phyloP scores from a whole-genome alignment of 2,329 filamentous ascomycete species.

The Plenodomus tracheiphilus region DNA sequence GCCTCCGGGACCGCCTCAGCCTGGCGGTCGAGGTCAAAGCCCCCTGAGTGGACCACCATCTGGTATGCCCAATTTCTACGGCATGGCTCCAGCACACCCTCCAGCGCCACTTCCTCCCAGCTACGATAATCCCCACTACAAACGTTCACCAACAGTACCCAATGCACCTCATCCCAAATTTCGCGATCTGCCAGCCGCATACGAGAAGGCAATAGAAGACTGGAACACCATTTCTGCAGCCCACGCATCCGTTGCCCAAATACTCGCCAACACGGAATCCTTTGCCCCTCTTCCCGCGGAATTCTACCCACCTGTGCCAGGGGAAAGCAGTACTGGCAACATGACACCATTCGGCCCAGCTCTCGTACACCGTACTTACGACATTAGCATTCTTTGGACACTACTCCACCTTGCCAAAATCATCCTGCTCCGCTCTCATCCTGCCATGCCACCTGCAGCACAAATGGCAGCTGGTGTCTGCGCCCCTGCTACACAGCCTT shows the following conservation, averaged over 20 bases:
- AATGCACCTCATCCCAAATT: constrained; percentile 20
- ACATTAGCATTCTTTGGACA: constrained; percentile 86
- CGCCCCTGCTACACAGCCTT: constrained; percentile 69
- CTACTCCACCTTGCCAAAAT: constrained; percentile 86
- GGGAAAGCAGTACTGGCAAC: constrained; percentile 20
- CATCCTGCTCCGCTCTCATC: constrained; percentile 78
- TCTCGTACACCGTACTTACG: constrained; percentile 80
- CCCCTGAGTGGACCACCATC: constrained; percentile 21
- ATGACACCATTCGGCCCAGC: constrained; percentile 79
- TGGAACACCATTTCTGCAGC: constrained; percentile 76
- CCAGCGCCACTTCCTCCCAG: constrained; percentile 49
- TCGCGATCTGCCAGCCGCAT: constrained; percentile 64
- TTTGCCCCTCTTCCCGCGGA: constrained; percentile 77
- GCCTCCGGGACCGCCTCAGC: neutral
- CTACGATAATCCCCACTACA: constrained; percentile 39
- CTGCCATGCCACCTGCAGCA: constrained; percentile 86
- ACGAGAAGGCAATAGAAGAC: constrained; percentile 71
- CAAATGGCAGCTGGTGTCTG: constrained; percentile 84
- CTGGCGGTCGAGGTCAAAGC: neutral
- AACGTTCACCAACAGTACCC: constrained; percentile 20
- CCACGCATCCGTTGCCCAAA: constrained; percentile 66
- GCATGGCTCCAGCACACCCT: constrained; percentile 51
- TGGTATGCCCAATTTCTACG: constrained; percentile 55
- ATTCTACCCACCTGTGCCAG: constrained; percentile 58
- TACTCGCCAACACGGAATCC: constrained; percentile 66